phyloP scores from a whole-genome alignment of 441 rosid species.

The Brassica balearica region DNA sequence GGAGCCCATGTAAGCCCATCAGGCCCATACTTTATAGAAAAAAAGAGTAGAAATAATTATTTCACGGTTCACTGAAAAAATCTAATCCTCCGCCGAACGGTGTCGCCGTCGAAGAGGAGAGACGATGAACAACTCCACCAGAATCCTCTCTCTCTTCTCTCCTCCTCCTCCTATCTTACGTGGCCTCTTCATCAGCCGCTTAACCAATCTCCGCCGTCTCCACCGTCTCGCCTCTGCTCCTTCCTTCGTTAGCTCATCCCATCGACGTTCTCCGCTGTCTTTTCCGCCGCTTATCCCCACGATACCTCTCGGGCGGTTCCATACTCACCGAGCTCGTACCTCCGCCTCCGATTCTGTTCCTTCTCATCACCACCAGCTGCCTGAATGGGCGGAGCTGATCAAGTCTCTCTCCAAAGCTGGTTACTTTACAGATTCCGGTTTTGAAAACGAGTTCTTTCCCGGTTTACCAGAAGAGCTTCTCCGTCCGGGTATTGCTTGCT shows the following conservation, averaged over 20 bases:
- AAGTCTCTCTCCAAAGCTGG: constrained; percentile 56
- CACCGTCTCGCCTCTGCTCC: constrained; percentile 35
- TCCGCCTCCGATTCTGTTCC: constrained; percentile 31
- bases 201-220: neutral
- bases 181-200: constrained; percentile 35
- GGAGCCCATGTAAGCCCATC: neutral
- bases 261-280: too few species aligned
- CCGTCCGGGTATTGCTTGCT: constrained; percentile 62
- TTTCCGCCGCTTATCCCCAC: too few species aligned
- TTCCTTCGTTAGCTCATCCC: constrained; percentile 30
- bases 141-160: constrained; percentile 55
- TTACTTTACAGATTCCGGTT: constrained; percentile 47
- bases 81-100: neutral
- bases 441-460: constrained; percentile 44
- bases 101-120: constrained; percentile 26
- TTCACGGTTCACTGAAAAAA: too few species aligned
- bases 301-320: constrained; percentile 24
- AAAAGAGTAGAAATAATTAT: too few species aligned
- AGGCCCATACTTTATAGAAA: neutral
- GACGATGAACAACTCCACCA: constrained; percentile 66
- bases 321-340: constrained; percentile 28
- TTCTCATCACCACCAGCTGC: constrained; percentile 49
- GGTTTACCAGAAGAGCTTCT: constrained; percentile 60
- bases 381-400: constrained; percentile 64
- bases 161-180: too few species aligned